These are phyloP conservation scores for Boletellus deceptivus DNA, from an alignment of 1,284 basidiomycete species.

Conservation along the genomic window DNA sequence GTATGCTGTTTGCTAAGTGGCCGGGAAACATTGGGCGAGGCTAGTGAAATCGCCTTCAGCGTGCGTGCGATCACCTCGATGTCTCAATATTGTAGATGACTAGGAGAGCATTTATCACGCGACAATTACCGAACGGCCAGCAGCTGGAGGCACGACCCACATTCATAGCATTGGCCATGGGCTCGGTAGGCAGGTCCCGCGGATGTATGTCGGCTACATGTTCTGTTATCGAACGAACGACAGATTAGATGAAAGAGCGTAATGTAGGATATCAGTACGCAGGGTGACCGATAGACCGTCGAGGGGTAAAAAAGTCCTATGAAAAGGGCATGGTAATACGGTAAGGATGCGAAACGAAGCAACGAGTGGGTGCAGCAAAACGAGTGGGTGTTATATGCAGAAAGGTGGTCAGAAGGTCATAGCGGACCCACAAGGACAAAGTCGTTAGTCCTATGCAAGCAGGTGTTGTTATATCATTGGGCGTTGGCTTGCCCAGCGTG, in stretches of 20 bases:
- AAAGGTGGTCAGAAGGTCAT: constrained; percentile 5
- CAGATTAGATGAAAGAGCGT: constrained; percentile 11
- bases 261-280: constrained; percentile 6
- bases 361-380: constrained; percentile 9
- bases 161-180: too few relatives aligned
- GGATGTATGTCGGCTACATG: not conserved
- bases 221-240: not conserved
- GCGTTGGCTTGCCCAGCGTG: constrained; percentile 20
- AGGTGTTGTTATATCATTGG: constrained; percentile 14
- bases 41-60: too few relatives aligned
- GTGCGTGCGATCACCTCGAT: too few relatives aligned
- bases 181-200: not conserved
- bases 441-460: not conserved
- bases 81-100: too few relatives aligned
- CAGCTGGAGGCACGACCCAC: too few relatives aligned
- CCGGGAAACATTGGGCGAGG: too few relatives aligned
- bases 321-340: not conserved
- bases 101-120: not conserved
- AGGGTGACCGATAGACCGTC: not conserved
- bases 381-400: constrained; percentile 14
- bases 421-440: not conserved
- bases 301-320: not conserved
- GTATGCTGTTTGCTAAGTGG: too few relatives aligned
- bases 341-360: constrained; percentile 12
- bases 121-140: too few relatives aligned